Evolutionary conservation across 257 asterid species (phyloP), one percentile per base, ranked within the genome.

Genomic region (Nicotiana benthamiana): DNA sequence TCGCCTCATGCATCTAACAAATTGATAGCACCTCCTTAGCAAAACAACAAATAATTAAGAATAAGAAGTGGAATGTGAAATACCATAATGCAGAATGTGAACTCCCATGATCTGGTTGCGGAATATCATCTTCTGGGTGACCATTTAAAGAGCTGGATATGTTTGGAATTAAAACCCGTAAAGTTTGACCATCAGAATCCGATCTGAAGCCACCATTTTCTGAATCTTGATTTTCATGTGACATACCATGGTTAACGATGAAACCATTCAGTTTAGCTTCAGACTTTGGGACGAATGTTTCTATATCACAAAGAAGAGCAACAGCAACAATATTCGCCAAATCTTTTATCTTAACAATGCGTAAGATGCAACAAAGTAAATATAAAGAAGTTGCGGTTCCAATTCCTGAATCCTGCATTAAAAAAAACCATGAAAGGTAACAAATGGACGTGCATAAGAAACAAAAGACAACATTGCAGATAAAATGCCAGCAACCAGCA

Each of bases 341-440:
- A 88, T 95, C 98, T 89, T 95, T 95, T 89, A 95, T 95, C 88
- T 95, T 95, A 85, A 95, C 90, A 72, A 95, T 93, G 90, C 92
- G 99, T 89, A 95, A 87, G 86, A 95, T 92, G 93, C 98, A 93
- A 88, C 98, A 93, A 84, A 95, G 97, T 81, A 95, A 89, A 91
- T 95, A 94, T 78, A 90, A 89, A 78, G 98, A 90, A 79, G 96
- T 87, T 88, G 88, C 89, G 76, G 92, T 92, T 84, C 92, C 96
- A 83, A 90, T 90, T 86, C 87, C 87, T 75, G 89, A 83, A 87
- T 88, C 98, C 99, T 95, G 90, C 68, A 90, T 81, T 70, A 75
- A 26, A 81, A 80, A 48, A 84, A 40, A 40, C 2, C 87, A 81
- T 84, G 79, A 81, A 82, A 52, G 87, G 83, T 80, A 85, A 67